These are phyloP conservation scores for Schoenoplectus triqueter DNA, from an alignment of 202 grass and related monocot genomes.

Conservation along the genomic window DNA sequence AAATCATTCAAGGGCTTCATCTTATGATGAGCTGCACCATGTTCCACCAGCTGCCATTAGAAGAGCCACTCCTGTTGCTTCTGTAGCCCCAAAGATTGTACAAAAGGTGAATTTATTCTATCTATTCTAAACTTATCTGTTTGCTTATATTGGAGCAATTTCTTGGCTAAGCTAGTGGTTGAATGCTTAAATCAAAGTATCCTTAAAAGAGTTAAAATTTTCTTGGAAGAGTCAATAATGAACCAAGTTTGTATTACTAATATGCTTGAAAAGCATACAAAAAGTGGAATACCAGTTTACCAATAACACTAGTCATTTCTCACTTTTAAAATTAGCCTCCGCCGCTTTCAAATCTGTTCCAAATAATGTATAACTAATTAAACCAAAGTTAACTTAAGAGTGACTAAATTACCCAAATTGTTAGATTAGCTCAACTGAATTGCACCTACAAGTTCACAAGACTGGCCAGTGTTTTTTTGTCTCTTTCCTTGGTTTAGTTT, in stretches of 20 bases:
- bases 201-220: not conserved
- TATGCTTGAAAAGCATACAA: not conserved
- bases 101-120: constrained; percentile 24
- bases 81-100: constrained; percentile 50
- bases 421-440: not conserved
- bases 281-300: not conserved
- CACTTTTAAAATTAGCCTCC: not conserved
- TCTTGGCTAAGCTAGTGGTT: not conserved
- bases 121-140: not conserved
- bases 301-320: not conserved
- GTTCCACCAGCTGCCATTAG: constrained; percentile 38
- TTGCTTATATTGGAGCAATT: not conserved
- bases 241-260: not conserved
- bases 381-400: not conserved
- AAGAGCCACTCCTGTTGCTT: constrained; percentile 59
- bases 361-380: not conserved
- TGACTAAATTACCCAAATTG: not conserved
- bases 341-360: not conserved
- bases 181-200: constrained; percentile 3
- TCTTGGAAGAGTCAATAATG: not conserved
- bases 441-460: not conserved
- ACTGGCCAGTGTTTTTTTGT: no score
- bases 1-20: constrained; percentile 56
- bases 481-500: not conserved
- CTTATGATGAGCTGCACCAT: constrained; percentile 58